phyloP scores from a whole-genome alignment of 306 rosid species.

The Gillenia trifoliata region DNA sequence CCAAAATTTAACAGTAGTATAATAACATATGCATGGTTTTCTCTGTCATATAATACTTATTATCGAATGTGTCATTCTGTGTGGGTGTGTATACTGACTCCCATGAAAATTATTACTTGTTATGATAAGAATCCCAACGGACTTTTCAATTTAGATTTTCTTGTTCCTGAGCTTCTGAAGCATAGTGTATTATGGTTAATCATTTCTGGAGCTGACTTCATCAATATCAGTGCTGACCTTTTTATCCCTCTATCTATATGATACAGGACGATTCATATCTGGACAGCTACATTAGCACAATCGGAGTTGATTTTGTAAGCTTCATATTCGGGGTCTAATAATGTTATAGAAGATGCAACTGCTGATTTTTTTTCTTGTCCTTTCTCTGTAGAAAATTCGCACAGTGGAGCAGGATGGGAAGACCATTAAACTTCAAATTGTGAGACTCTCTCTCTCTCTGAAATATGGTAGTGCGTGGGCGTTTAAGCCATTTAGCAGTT shows the following conservation, averaged over 20 bases:
- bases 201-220: not conserved
- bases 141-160: not conserved
- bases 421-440: constrained; percentile 55
- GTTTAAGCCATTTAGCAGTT: not conserved
- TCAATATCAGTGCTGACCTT: constrained; percentile 1
- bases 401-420: constrained; percentile 58
- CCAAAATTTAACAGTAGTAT: no score
- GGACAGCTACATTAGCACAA: constrained; percentile 57
- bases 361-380: not conserved
- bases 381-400: constrained; percentile 39
- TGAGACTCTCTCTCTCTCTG: constrained; percentile 5
- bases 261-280: constrained; percentile 48
- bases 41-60: not conserved
- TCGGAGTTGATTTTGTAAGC: constrained; percentile 60
- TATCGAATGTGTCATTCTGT: not conserved
- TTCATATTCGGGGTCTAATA: not conserved
- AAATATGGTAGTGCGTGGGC: not conserved
- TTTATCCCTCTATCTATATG: not conserved
- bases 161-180: not conserved
- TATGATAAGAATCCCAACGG: not conserved
- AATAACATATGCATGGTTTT: not conserved
- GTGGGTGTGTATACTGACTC: not conserved
- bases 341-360: not conserved
- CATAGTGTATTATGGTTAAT: not conserved
- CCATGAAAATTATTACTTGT: not conserved